Conservation (phyloP, 208 protist species). For the Leishmania lainsoni region DNA sequence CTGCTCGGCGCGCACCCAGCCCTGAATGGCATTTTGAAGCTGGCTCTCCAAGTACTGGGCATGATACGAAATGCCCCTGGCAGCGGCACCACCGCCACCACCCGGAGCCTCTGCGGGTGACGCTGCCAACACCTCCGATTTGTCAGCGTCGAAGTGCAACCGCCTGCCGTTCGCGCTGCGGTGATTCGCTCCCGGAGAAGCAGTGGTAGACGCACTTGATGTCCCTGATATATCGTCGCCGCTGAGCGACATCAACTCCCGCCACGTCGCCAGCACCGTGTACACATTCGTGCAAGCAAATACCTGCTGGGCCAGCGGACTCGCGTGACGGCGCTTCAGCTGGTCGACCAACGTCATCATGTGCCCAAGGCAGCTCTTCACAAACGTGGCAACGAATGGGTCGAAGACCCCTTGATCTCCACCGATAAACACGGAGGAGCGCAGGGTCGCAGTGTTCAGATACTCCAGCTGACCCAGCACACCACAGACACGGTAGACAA, state of each 20-base stretch:
- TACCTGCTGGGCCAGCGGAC: constrained; percentile 50
- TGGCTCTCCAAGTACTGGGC: constrained; percentile 36
- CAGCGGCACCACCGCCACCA: background rate
- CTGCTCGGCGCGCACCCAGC: constrained; percentile 45
- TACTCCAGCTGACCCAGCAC: constrained; percentile 65
- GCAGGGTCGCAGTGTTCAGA: constrained; percentile 61
- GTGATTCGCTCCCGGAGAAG: background rate
- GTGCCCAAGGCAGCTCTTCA: constrained; percentile 31
- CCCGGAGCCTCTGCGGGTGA: background rate
- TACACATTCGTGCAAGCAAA: constrained; percentile 67
- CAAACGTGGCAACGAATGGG: constrained; percentile 33
- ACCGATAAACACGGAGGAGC: constrained; percentile 40
- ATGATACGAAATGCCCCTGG: background rate
- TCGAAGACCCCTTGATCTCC: constrained; percentile 39
- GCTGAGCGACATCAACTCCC: constrained; percentile 22
- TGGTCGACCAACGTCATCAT: constrained; percentile 44
- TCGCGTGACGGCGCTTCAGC: constrained; percentile 60
- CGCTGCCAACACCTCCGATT: background rate
- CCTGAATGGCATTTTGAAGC: constrained; percentile 34
- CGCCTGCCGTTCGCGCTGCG: background rate
- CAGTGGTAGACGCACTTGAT: background rate
- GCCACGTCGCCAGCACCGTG: constrained; percentile 54
- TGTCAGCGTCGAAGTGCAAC: background rate
- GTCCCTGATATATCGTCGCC: background rate
- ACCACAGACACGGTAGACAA: constrained; percentile 53